Conservation (phyloP, 2,329 filamentous ascomycete genomes). For the Verticillium dahliae region DNA sequence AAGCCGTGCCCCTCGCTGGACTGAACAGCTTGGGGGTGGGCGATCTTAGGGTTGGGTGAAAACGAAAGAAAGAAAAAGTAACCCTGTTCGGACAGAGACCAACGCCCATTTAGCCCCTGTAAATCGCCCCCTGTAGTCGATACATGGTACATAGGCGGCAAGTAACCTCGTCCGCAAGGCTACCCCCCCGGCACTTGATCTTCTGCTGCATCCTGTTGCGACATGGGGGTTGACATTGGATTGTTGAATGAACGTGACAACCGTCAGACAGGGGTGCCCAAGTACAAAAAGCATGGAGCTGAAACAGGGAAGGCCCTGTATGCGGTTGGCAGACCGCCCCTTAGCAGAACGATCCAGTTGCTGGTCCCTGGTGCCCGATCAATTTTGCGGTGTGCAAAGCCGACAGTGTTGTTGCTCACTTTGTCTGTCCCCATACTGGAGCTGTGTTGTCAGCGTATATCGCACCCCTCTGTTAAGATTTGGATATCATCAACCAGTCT, state of each 20-base stretch:
- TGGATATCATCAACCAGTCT: not conserved
- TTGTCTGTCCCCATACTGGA: not conserved
- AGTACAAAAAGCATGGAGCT: conserved; percentile 2
- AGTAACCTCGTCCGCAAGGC: not conserved
- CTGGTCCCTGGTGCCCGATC: not conserved
- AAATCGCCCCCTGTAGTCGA: not conserved
- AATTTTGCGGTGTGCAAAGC: conserved; percentile 1
- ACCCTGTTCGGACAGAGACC: not conserved
- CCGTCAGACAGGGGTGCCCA: not conserved
- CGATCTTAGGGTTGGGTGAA: not conserved
- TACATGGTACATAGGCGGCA: not conserved
- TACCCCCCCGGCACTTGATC: conserved; percentile 1
- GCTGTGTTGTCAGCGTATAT: not conserved
- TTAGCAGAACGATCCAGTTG: not conserved
- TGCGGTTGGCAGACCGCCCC: conserved; percentile 2
- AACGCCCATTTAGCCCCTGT: not conserved
- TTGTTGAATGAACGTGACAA: conserved; percentile 1
- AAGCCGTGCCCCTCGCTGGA: not conserved
- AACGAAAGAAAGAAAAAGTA: not conserved
- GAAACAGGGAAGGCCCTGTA: conserved; percentile 2
- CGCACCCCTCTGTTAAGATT: not conserved
- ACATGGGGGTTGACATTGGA: not conserved
- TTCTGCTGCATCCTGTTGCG: not conserved
- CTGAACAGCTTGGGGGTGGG: not conserved
- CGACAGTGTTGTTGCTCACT: not conserved